Percentiles rank a stretch among this genome's conserved stretches.
These are phyloP conservation scores for Penicillium nordicum DNA, from an alignment of 2,329 filamentous ascomycete genomes.

Conservation along the genomic window DNA sequence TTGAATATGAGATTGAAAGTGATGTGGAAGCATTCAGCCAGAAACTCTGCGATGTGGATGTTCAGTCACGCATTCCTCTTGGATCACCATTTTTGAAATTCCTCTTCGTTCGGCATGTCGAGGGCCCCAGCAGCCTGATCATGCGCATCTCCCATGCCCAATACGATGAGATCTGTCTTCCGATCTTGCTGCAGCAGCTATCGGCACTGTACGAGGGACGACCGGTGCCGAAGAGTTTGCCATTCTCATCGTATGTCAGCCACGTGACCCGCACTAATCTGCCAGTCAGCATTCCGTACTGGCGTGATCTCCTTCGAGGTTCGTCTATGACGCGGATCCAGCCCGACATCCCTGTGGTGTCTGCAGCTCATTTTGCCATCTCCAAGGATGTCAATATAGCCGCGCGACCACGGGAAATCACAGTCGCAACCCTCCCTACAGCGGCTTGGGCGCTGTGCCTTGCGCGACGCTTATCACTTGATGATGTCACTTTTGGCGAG, in stretches of 20 bases:
- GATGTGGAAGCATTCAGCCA: conserved; percentile 47
- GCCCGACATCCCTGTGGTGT: background rate
- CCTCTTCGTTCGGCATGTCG: conserved; percentile 41
- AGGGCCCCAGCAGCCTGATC: conserved; percentile 25
- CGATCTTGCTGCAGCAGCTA: conserved; percentile 55
- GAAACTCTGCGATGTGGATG: conserved; percentile 50
- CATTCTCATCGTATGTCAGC: conserved; percentile 40
- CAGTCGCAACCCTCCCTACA: conserved; percentile 56
- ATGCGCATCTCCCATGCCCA: conserved; percentile 62
- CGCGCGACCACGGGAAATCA: conserved; percentile 50
- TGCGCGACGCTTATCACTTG: conserved; percentile 44
- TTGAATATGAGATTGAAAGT: conserved; percentile 46
- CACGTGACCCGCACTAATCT: conserved; percentile 25
- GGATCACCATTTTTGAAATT: conserved; percentile 57
- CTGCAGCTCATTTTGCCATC: conserved; percentile 8
- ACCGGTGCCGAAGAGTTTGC: conserved; percentile 25
- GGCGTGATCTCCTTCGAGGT: conserved; percentile 52
- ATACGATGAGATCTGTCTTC: conserved; percentile 62
- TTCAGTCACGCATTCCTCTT: conserved; percentile 50
- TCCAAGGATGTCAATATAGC: conserved; percentile 35
- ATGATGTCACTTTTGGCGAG: conserved; percentile 59
- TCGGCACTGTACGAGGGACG: conserved; percentile 45
- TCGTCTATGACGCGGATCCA: conserved; percentile 43
- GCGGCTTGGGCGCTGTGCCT: conserved; percentile 60
- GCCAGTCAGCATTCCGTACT: conserved; percentile 41